These are phyloP conservation scores for Tagetes patula DNA, from an alignment of 129 eudicot species.

Conservation along the genomic window DNA sequence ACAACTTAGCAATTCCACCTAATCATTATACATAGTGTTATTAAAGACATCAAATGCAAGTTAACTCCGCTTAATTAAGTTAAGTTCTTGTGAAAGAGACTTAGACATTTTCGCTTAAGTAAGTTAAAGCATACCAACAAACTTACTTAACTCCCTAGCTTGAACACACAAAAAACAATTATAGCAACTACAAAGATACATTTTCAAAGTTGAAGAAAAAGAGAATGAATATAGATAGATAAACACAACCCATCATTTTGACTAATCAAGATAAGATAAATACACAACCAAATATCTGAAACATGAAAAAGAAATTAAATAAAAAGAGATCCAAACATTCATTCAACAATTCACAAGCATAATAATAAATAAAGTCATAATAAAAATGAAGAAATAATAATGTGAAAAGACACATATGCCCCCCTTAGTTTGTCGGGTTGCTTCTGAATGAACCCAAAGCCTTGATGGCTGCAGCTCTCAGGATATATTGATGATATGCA, in stretches of 20 bases:
- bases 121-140: too few species aligned
- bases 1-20: too few species aligned
- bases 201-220: background rate
- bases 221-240: background rate
- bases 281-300: constrained; percentile 29
- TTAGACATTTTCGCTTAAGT: too few species aligned
- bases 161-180: too few species aligned
- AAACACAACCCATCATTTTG: constrained; percentile 20
- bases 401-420: constrained; percentile 22
- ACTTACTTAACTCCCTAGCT: too few species aligned
- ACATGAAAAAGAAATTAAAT: background rate
- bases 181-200: too few species aligned
- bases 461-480: constrained; percentile 89
- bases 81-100: too few species aligned
- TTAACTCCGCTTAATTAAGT: too few species aligned
- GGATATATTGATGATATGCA: constrained; percentile 81
- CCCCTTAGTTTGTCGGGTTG: constrained; percentile 62
- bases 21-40: too few species aligned
- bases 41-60: too few species aligned
- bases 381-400: constrained; percentile 31
- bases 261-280: constrained; percentile 30
- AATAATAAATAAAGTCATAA: constrained; percentile 26
- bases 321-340: constrained; percentile 18
- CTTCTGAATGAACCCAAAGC: constrained; percentile 90
- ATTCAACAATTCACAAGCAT: constrained; percentile 25